Evolutionary conservation across 768 basidiomycete species (phyloP).

Genomic region (Auriculariales sp.): DNA sequence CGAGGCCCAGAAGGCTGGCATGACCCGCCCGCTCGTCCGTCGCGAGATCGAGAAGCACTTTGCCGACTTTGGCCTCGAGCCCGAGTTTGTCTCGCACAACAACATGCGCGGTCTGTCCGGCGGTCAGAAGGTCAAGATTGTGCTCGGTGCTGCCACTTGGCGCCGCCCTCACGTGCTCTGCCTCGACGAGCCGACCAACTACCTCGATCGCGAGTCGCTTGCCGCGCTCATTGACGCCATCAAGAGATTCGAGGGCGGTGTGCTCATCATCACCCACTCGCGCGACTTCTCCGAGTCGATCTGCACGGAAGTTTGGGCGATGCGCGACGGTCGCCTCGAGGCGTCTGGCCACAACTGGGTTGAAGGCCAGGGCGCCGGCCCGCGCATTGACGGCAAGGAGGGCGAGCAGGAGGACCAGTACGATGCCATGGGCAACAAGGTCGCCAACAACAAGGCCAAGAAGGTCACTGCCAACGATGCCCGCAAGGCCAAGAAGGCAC

Average conservation of each 20-base stretch:
- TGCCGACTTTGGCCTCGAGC: constrained; percentile 96
- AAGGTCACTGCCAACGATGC: constrained; percentile 72
- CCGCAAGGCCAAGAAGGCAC: constrained; percentile 94
- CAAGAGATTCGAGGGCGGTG: constrained; percentile 97
- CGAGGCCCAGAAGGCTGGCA: constrained; percentile 91
- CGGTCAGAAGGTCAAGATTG: constrained; percentile 99
- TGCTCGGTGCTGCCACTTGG: constrained; percentile 97
- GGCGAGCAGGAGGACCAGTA: constrained; percentile 84
- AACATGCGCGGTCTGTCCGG: constrained; percentile 97
- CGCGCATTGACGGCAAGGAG: constrained; percentile 87
- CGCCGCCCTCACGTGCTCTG: constrained; percentile 96
- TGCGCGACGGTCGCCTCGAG: constrained; percentile 92
- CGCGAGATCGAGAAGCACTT: constrained; percentile 99
- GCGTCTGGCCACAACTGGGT: constrained; percentile 99
- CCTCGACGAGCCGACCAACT: constrained; percentile 96
- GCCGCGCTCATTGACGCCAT: constrained; percentile 97
- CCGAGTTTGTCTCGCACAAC: constrained; percentile 99
- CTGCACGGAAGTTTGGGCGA: constrained; percentile 98
- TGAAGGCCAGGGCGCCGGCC: constrained; percentile 91
- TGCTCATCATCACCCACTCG: constrained; percentile 95
- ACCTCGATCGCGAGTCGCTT: constrained; percentile 98
- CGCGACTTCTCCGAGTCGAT: constrained; percentile 98
- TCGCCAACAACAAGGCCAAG: constrained; percentile 72
- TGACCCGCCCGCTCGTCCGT: constrained; percentile 91
- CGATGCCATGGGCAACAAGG: constrained; percentile 98